Conservation (phyloP, 345 rosid species). For the Lagerstroemia speciosa region DNA sequence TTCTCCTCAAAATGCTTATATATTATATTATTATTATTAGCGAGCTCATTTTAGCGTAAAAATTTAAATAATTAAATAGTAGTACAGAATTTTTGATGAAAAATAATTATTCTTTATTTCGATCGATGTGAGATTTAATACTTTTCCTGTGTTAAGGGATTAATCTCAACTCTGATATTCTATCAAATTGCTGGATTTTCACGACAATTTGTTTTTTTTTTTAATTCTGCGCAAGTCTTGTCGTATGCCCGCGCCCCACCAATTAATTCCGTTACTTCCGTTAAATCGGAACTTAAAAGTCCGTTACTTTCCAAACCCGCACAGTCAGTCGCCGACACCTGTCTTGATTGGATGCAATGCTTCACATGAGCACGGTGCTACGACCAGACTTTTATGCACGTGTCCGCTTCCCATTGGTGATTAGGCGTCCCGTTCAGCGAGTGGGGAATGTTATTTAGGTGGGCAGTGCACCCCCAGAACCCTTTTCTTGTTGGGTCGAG, state of each 20-base stretch:
- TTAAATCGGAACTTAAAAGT: neutral
- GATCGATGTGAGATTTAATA: too few relatives aligned
- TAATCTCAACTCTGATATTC: too few relatives aligned
- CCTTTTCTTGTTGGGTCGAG: neutral
- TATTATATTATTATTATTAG: too few relatives aligned
- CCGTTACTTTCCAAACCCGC: neutral
- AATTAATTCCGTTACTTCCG: neutral
- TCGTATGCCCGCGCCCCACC: neutral
- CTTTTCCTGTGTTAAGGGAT: too few relatives aligned
- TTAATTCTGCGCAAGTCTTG: too few relatives aligned
- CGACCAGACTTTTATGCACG: neutral
- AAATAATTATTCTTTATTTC: too few relatives aligned
- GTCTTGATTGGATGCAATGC: neutral
- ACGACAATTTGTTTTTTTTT: too few relatives aligned
- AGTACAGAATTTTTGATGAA: too few relatives aligned
- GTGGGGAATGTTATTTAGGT: neutral
- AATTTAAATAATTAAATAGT: too few relatives aligned
- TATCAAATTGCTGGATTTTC: too few relatives aligned
- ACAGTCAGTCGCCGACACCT: neutral
- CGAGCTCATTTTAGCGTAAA: too few relatives aligned
- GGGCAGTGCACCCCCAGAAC: neutral
- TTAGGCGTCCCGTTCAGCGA: neutral
- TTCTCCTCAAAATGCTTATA: too few relatives aligned
- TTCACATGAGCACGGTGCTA: neutral
- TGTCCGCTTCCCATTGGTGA: neutral